Conservation (phyloP, 1,139 yeast genomes). For the Geotrichum histeridarum region DNA sequence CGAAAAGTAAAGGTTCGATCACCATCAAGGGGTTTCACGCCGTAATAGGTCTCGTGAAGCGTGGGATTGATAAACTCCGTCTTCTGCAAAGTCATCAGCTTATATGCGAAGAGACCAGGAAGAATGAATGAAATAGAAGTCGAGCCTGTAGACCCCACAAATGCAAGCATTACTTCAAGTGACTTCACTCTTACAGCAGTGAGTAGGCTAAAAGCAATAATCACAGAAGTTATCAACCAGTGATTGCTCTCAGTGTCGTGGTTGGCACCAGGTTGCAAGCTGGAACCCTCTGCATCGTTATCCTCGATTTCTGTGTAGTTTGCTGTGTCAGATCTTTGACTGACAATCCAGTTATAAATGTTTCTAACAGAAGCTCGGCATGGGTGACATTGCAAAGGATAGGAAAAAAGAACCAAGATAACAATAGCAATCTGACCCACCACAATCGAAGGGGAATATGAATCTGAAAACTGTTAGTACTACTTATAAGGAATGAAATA, state of each 20-base stretch:
- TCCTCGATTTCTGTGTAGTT: conserved; percentile 20
- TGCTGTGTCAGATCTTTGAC: conserved; percentile 4
- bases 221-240: conserved; percentile 57
- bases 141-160: conserved; percentile 94
- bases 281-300: conserved; percentile 13
- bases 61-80: conserved; percentile 20
- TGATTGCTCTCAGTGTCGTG: conserved; percentile 40
- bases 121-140: conserved; percentile 88
- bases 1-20: not conserved
- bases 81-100: conserved; percentile 40
- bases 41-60: conserved; percentile 14
- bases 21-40: conserved; percentile 1
- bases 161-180: conserved; percentile 78
- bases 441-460: conserved; percentile 46
- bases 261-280: not conserved
- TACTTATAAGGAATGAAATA: conserved; percentile 17
- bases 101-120: conserved; percentile 85
- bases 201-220: conserved; percentile 58
- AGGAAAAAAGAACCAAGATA: conserved; percentile 76
- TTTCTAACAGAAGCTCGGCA: conserved; percentile 81
- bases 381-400: conserved; percentile 91
- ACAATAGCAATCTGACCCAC: conserved; percentile 74
- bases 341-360: conserved; percentile 51
- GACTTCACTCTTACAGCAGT: conserved; percentile 77
- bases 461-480: conserved; percentile 31